These are phyloP conservation scores for Whalleya microplaca DNA, from an alignment of 2,329 filamentous ascomycete species.

Conservation along the genomic window DNA sequence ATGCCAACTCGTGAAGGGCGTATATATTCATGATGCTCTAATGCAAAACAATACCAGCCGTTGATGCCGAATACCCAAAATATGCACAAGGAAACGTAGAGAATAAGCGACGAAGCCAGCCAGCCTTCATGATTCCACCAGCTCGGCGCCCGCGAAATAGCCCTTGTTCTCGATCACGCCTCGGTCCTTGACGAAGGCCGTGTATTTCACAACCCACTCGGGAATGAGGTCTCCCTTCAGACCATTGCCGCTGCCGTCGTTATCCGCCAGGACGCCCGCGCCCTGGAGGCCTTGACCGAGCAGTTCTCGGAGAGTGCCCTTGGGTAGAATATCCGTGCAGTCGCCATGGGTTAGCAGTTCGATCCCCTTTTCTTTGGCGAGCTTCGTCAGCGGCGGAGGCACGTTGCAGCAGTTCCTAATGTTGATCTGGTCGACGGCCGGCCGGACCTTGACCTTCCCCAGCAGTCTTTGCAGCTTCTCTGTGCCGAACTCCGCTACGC, in stretches of 20 bases:
- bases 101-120: background rate
- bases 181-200: conserved; percentile 88
- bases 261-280: conserved; percentile 73
- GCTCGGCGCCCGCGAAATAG: conserved; percentile 86
- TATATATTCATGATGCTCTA: conserved; percentile 22
- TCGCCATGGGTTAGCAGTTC: conserved; percentile 94
- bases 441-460: conserved; percentile 69
- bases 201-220: conserved; percentile 97
- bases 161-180: conserved; percentile 99
- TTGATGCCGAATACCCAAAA: conserved; percentile 10
- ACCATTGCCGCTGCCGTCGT: conserved; percentile 55
- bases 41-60: conserved; percentile 18
- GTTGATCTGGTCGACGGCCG: conserved; percentile 94
- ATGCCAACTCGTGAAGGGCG: background rate
- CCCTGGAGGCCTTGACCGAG: conserved; percentile 73
- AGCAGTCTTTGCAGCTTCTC: conserved; percentile 81
- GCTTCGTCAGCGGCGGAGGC: conserved; percentile 80
- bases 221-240: conserved; percentile 79
- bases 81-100: conserved; percentile 13
- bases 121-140: conserved; percentile 47
- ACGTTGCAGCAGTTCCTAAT: conserved; percentile 95
- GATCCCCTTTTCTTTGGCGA: conserved; percentile 82
- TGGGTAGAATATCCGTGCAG: conserved; percentile 86
- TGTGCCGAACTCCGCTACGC: conserved; percentile 89
- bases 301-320: conserved; percentile 82